Evolutionary conservation across 2,329 filamentous ascomycete species (phyloP).

Genomic region (Fusarium sp.): DNA sequence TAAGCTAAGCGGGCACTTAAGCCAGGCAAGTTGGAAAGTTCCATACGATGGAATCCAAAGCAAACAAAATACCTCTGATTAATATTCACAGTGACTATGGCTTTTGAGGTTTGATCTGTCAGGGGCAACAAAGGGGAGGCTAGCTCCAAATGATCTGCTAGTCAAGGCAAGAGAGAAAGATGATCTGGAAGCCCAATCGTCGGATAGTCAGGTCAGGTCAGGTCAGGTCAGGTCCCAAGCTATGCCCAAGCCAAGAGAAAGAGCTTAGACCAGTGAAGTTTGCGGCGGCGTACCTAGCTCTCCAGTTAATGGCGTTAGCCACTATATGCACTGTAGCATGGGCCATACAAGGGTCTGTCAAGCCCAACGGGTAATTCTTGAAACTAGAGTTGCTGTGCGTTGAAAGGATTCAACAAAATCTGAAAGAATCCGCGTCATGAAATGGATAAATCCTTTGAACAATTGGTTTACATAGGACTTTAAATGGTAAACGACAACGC

Average conservation of each 20-base stretch:
- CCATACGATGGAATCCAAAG: not conserved
- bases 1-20: constrained; percentile 30
- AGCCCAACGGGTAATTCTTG: not conserved
- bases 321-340: constrained; percentile 38
- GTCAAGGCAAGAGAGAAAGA: constrained; percentile 13
- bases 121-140: not conserved
- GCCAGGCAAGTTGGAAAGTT: constrained; percentile 5
- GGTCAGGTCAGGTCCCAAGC: constrained; percentile 13
- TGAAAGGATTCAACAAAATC: not conserved
- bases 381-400: not conserved
- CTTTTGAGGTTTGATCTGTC: not conserved
- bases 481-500: constrained; percentile 4
- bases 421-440: not conserved
- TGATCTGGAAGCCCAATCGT: constrained; percentile 28
- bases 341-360: constrained; percentile 12
- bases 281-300: constrained; percentile 19
- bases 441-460: not conserved
- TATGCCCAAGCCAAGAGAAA: constrained; percentile 31
- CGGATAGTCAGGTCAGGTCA: constrained; percentile 3
- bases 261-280: constrained; percentile 33
- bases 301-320: constrained; percentile 24
- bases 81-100: not conserved
- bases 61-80: not conserved
- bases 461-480: not conserved
- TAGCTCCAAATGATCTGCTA: not conserved